Conservation (phyloP, 2,329 filamentous ascomycete species). For the Lasiodiplodia hormozganensis region DNA sequence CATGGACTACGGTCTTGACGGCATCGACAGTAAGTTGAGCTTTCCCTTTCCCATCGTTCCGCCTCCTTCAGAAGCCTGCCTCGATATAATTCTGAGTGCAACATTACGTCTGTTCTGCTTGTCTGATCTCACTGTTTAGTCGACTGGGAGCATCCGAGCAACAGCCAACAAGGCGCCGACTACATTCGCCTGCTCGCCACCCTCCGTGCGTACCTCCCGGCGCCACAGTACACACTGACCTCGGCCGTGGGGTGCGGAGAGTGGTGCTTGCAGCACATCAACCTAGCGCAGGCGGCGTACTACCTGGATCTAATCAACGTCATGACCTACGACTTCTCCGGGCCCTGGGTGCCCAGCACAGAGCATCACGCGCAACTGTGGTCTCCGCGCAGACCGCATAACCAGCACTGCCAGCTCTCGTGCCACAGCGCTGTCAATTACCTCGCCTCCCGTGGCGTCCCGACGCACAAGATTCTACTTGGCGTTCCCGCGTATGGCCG, state of each 20-base stretch:
- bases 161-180: slow-evolving; percentile 70
- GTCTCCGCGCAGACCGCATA: slow-evolving; percentile 59
- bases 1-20: slow-evolving; percentile 73
- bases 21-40: slow-evolving; percentile 72
- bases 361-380: slow-evolving; percentile 82
- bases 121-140: slow-evolving; percentile 58
- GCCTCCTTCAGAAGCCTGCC: not conserved
- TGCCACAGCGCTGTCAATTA: slow-evolving; percentile 72
- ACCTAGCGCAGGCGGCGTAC: slow-evolving; percentile 66
- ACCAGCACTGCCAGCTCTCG: slow-evolving; percentile 63
- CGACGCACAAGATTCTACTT: slow-evolving; percentile 73
- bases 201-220: slow-evolving; percentile 71
- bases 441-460: slow-evolving; percentile 70
- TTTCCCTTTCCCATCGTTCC: slow-evolving; percentile 1
- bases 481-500: slow-evolving; percentile 79
- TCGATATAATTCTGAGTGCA: not conserved
- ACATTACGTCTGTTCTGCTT: not conserved
- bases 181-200: slow-evolving; percentile 73
- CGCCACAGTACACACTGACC: slow-evolving; percentile 72
- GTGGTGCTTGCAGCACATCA: slow-evolving; percentile 72
- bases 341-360: slow-evolving; percentile 70
- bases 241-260: slow-evolving; percentile 74
- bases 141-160: slow-evolving; percentile 79
- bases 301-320: slow-evolving; percentile 80
- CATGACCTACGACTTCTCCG: slow-evolving; percentile 81